Evolutionary conservation across 331 rosid species (phyloP).

Genomic region (Prunus yedoensis): DNA sequence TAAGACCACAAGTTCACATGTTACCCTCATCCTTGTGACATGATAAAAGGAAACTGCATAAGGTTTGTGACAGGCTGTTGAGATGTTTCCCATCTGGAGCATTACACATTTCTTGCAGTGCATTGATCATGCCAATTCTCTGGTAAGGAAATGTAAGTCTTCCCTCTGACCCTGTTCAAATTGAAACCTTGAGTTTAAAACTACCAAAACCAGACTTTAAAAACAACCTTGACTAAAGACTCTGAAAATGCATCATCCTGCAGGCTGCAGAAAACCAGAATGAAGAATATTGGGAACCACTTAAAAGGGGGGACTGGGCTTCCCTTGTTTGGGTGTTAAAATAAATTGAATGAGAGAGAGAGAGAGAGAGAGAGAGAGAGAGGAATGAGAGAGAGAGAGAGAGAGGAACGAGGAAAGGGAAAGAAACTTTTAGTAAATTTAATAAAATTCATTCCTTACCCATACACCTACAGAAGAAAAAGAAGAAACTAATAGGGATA

Average conservation of each 20-base stretch:
- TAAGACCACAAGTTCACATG: not conserved
- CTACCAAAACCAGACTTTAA: constrained; percentile 11
- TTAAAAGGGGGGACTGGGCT: not conserved
- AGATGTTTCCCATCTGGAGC: constrained; percentile 83
- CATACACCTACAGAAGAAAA: not conserved
- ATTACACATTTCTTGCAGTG: constrained; percentile 69
- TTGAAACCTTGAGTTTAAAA: constrained; percentile 13
- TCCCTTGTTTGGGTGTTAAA: not conserved
- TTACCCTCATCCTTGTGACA: constrained; percentile 86
- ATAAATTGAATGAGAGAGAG: too few relatives aligned
- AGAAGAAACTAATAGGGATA: constrained; percentile 1
- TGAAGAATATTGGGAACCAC: not conserved
- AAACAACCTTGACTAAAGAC: constrained; percentile 6
- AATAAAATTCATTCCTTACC: not conserved
- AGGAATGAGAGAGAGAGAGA: too few relatives aligned
- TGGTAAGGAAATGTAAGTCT: constrained; percentile 95
- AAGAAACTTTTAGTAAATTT: not conserved
- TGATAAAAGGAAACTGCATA: constrained; percentile 74
- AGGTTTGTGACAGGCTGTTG: constrained; percentile 45
- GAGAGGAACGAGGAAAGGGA: not conserved
- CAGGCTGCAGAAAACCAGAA: not conserved
- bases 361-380: too few relatives aligned
- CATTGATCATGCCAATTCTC: constrained; percentile 83
- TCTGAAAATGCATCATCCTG: constrained; percentile 9
- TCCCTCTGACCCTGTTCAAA: constrained; percentile 82